Conservation (phyloP, 306 rosid genomes). For the Comarum palustre region DNA sequence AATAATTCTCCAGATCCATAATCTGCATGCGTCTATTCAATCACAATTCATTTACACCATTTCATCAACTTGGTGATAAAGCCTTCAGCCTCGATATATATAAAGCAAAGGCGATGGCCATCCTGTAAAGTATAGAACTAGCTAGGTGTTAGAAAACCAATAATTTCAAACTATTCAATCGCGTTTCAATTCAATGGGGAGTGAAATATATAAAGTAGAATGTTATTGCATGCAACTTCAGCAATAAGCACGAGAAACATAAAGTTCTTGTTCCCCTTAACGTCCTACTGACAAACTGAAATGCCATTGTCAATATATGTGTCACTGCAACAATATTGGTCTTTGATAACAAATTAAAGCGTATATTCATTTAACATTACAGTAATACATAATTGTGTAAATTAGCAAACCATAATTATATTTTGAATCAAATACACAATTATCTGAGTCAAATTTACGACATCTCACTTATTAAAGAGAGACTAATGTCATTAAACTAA, state of each 20-base stretch:
- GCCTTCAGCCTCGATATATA: no score
- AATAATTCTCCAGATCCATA: no score
- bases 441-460: no score
- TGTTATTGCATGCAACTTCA: background rate
- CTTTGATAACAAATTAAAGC: no score
- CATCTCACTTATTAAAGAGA: no score
- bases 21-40: no score
- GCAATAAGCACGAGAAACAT: background rate
- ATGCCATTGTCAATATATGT: constrained; percentile 3
- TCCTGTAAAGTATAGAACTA: background rate
- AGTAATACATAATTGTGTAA: no score
- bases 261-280: background rate
- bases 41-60: background rate
- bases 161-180: background rate
- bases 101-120: background rate
- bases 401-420: no score
- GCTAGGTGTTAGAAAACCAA: background rate
- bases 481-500: no score
- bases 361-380: no score
- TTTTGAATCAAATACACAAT: no score
- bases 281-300: background rate
- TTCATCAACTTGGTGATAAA: background rate
- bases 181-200: background rate
- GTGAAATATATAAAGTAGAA: background rate
- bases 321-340: background rate